Evolutionary conservation across 257 asterid species (phyloP).

Genomic region (Knoxia roxburghii): DNA sequence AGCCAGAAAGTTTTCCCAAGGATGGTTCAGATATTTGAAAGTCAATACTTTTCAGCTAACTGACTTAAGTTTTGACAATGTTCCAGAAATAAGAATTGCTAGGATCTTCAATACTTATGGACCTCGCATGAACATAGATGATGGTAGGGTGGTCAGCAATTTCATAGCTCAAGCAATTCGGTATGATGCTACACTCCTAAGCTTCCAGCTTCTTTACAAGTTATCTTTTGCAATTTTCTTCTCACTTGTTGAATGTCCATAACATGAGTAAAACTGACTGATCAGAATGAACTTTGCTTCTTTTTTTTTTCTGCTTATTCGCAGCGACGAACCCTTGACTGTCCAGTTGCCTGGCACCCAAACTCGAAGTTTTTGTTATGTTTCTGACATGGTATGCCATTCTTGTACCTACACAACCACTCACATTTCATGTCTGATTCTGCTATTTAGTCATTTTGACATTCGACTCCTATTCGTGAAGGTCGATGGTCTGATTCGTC

Average conservation of each 20-base stretch:
- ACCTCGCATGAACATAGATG: constrained; percentile 97
- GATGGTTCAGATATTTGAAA: background rate
- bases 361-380: constrained; percentile 94
- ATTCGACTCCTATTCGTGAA: constrained; percentile 18
- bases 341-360: constrained; percentile 98
- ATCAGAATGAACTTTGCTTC: background rate
- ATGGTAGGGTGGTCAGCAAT: constrained; percentile 98
- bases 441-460: background rate
- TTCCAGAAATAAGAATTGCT: constrained; percentile 83
- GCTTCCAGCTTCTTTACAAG: background rate
- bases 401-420: background rate
- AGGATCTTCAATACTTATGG: constrained; percentile 96
- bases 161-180: constrained; percentile 97
- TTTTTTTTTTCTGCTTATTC: background rate
- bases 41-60: background rate
- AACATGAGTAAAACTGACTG: constrained; percentile 9
- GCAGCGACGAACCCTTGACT: constrained; percentile 87
- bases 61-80: background rate
- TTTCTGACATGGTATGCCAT: constrained; percentile 75
- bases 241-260: too few species aligned
- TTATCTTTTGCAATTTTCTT: background rate
- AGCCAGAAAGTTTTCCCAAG: background rate
- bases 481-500: constrained; percentile 91
- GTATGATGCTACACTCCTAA: constrained; percentile 26
- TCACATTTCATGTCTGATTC: background rate